phyloP scores from a whole-genome alignment of 192 early-diverging fungal genomes.

The Phycomyces blakesleeanus region DNA sequence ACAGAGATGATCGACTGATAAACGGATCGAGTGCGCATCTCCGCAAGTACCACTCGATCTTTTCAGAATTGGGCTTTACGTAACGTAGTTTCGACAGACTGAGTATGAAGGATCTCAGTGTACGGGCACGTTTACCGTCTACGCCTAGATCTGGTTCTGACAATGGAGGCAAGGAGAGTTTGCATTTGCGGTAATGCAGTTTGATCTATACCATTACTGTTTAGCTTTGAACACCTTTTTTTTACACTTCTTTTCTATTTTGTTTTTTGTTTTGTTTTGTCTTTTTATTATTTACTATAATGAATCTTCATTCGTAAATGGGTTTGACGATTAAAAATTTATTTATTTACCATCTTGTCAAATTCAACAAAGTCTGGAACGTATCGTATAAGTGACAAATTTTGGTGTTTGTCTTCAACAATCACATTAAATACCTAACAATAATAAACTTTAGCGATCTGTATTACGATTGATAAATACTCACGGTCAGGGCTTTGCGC shows the following conservation, averaged over 20 bases:
- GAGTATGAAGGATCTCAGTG: slow-evolving; percentile 5
- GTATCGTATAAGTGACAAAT: slow-evolving; percentile 32
- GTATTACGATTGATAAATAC: slow-evolving; percentile 3
- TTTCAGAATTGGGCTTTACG: slow-evolving; percentile 12
- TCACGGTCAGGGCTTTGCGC: slow-evolving; percentile 10
- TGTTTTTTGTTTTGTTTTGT: too few species aligned
- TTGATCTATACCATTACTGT: slow-evolving; percentile 25
- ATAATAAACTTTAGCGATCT: slow-evolving; percentile 13
- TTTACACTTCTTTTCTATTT: too few species aligned
- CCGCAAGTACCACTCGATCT: slow-evolving; percentile 5
- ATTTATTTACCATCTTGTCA: slow-evolving; percentile 37
- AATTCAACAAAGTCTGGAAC: slow-evolving; percentile 36
- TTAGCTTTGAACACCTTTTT: too few species aligned
- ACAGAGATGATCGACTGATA: slow-evolving; percentile 25
- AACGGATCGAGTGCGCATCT: slow-evolving; percentile 6
- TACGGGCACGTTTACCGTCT: background rate
- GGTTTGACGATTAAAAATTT: too few species aligned
- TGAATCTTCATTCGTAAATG: too few species aligned
- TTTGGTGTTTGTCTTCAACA: slow-evolving; percentile 31
- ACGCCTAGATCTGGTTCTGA: slow-evolving; percentile 9
- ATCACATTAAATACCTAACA: slow-evolving; percentile 37
- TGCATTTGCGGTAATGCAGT: slow-evolving; percentile 15
- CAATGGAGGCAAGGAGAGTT: slow-evolving; percentile 20
- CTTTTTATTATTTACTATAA: too few species aligned
- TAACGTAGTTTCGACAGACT: slow-evolving; percentile 11